phyloP scores from a whole-genome alignment of 2,329 filamentous ascomycete genomes.

The Aspergillus sp. region DNA sequence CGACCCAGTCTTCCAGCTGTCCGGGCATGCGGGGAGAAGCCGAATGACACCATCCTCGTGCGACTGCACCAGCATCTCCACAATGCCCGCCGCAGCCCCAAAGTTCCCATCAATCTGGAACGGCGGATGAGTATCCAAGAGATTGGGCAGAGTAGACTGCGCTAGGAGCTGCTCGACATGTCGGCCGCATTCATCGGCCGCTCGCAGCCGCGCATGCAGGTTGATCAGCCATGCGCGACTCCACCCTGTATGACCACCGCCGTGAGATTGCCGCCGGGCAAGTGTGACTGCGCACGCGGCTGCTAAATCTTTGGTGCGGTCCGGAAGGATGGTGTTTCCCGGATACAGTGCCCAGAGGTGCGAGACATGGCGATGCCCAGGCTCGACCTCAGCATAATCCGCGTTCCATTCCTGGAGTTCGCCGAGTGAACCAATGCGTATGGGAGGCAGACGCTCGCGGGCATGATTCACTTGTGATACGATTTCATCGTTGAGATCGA shows the following conservation, averaged over 20 bases:
- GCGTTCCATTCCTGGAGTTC: slow-evolving; percentile 32
- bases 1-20: slow-evolving; percentile 31
- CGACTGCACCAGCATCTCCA: slow-evolving; percentile 47
- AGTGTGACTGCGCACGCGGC: slow-evolving; percentile 26
- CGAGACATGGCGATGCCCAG: slow-evolving; percentile 51
- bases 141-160: slow-evolving; percentile 44
- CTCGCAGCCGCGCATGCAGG: slow-evolving; percentile 47
- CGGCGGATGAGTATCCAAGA: slow-evolving; percentile 46
- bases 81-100: slow-evolving; percentile 47
- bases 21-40: slow-evolving; percentile 40
- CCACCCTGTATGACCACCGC: slow-evolving; percentile 53
- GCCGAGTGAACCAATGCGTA: slow-evolving; percentile 17
- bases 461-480: slow-evolving; percentile 9
- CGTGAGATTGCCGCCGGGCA: slow-evolving; percentile 31
- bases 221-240: slow-evolving; percentile 52
- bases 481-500: slow-evolving; percentile 16
- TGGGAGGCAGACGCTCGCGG: slow-evolving; percentile 17
- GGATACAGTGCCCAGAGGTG: slow-evolving; percentile 52
- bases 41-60: slow-evolving; percentile 31
- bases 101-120: slow-evolving; percentile 55
- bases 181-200: slow-evolving; percentile 34
- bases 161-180: slow-evolving; percentile 41
- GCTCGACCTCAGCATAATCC: slow-evolving; percentile 42
- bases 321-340: slow-evolving; percentile 37
- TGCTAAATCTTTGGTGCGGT: slow-evolving; percentile 30